Evolutionary conservation across 2,329 filamentous ascomycete genomes (phyloP).

Genomic region (Colletotrichum somersetense): DNA sequence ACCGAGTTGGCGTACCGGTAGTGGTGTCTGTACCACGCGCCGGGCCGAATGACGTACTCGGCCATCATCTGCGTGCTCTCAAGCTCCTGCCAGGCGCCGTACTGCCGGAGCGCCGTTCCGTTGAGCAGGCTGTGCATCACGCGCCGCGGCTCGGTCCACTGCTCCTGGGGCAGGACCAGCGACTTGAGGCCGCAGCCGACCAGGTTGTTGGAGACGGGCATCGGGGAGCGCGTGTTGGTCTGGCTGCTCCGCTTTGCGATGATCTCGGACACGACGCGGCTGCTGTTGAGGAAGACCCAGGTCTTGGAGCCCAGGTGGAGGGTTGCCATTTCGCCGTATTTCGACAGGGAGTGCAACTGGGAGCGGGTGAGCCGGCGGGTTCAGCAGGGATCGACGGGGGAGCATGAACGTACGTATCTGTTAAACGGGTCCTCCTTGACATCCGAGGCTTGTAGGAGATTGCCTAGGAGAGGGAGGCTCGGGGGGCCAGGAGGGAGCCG

Average conservation of each 20-base stretch:
- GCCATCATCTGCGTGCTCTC: conserved; percentile 53
- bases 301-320: conserved; percentile 51
- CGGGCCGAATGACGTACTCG: conserved; percentile 46
- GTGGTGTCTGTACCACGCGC: conserved; percentile 54
- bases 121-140: conserved; percentile 55
- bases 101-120: conserved; percentile 50
- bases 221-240: conserved; percentile 48
- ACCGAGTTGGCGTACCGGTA: conserved; percentile 57
- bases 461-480: neutral
- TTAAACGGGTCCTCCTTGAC: conserved; percentile 1
- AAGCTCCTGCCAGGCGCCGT: conserved; percentile 52
- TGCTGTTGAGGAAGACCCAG: conserved; percentile 57
- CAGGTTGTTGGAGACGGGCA: conserved; percentile 50
- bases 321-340: conserved; percentile 48
- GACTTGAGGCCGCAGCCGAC: conserved; percentile 51
- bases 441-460: neutral
- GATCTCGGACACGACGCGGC: conserved; percentile 53
- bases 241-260: conserved; percentile 52
- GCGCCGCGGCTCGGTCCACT: conserved; percentile 54
- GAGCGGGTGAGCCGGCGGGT: neutral
- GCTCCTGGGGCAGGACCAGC: conserved; percentile 49
- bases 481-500: conserved; percentile 7
- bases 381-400: too few species aligned
- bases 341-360: conserved; percentile 7
- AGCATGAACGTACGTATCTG: neutral